These are phyloP conservation scores for Avena sativa DNA, from an alignment of 176 grass and related monocot species.

Conservation along the genomic window DNA sequence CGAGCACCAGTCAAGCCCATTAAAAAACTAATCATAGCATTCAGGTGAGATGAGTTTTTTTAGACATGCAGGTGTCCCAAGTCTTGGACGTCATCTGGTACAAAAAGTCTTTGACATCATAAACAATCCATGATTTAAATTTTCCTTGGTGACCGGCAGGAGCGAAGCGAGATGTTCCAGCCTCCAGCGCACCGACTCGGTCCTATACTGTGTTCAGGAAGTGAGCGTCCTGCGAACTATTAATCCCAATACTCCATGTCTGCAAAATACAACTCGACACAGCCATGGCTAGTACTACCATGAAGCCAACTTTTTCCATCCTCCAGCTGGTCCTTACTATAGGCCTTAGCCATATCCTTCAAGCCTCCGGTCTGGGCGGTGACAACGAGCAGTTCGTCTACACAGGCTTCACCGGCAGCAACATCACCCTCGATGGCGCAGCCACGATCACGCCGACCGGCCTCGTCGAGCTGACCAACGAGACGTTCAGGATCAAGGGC, in stretches of 20 bases:
- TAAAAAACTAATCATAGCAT: too few species aligned
- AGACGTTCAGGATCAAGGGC: constrained; percentile 19
- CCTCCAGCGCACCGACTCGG: too few species aligned
- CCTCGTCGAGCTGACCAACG: constrained; percentile 34
- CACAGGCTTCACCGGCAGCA: constrained; percentile 26
- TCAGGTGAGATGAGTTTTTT: too few species aligned
- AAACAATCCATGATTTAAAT: too few species aligned
- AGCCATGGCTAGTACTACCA: constrained; percentile 1
- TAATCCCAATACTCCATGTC: neutral
- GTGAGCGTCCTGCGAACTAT: neutral
- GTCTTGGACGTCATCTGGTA: too few species aligned
- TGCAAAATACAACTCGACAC: neutral
- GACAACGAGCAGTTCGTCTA: constrained; percentile 24
- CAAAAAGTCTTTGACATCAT: too few species aligned
- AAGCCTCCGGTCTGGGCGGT: neutral
- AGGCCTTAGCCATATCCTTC: neutral
- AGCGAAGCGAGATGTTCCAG: too few species aligned
- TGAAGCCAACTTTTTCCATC: neutral
- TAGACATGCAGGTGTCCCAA: too few species aligned
- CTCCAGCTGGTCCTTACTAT: neutral
- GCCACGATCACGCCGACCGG: constrained; percentile 18
- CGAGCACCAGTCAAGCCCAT: too few species aligned
- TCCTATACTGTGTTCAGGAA: neutral
- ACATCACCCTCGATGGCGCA: constrained; percentile 30
- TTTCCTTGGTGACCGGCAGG: too few species aligned